Conservation (phyloP, 805 yeast genomes). For the Spathaspora girioi region DNA sequence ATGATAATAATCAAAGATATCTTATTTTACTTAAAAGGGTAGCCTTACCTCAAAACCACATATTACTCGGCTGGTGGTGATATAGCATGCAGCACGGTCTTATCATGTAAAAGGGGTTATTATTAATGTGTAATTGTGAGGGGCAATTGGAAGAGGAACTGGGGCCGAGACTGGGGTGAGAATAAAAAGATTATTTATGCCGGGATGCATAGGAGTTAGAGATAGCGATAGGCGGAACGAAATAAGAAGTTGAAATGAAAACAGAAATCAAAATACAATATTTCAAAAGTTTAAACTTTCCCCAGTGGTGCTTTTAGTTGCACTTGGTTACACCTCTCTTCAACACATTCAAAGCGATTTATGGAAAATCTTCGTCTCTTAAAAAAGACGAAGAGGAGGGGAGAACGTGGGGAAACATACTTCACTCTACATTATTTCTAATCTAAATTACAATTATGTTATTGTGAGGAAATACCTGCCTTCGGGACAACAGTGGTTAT, state of each 20-base stretch:
- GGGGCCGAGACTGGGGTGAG: too few relatives aligned
- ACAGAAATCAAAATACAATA: too few relatives aligned
- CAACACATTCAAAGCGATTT: too few relatives aligned
- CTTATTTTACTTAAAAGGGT: neutral
- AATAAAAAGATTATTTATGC: too few relatives aligned
- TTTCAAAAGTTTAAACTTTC: too few relatives aligned
- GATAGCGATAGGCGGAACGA: neutral
- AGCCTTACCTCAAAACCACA: neutral
- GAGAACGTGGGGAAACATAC: neutral
- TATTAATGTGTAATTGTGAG: neutral
- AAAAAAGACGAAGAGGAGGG: neutral
- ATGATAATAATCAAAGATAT: neutral
- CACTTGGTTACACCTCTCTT: too few relatives aligned
- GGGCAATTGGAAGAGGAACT: too few relatives aligned
- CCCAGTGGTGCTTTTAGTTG: too few relatives aligned
- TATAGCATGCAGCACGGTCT: neutral
- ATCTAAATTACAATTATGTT: neutral
- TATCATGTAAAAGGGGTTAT: neutral
- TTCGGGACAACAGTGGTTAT: neutral
- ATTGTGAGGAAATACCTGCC: neutral
- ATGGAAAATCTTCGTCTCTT: too few relatives aligned
- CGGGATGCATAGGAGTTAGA: neutral
- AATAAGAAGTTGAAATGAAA: too few relatives aligned
- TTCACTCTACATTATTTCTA: neutral
- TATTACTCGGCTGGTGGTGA: neutral